A percentile compares a stretch with the other conserved stretches of the same genome.
Evolutionary conservation across 1,139 yeast species (phyloP).

Genomic region (Pichia inconspicua): DNA sequence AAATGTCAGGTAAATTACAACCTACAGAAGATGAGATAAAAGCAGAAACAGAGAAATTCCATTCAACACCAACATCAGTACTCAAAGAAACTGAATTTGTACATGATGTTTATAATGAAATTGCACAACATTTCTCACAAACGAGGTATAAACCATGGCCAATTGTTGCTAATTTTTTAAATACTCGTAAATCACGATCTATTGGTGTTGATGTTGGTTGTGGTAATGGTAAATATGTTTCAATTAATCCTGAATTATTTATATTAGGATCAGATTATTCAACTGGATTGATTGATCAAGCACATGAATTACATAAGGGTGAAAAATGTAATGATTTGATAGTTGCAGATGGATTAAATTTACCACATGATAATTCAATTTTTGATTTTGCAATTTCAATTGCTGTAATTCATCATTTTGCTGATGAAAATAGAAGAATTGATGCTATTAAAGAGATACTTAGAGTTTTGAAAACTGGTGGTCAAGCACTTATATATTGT

Average conservation of each 20-base stretch:
- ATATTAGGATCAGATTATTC: conserved; percentile 84
- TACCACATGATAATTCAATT: conserved; percentile 53
- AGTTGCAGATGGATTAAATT: conserved; percentile 66
- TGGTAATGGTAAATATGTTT: conserved; percentile 90
- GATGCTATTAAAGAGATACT: conserved; percentile 67
- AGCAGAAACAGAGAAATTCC: conserved; percentile 21
- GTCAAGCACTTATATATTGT: conserved; percentile 74
- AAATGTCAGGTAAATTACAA: conserved; percentile 25
- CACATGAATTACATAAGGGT: conserved; percentile 37
- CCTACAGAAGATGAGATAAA: conserved; percentile 24
- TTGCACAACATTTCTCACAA: conserved; percentile 86
- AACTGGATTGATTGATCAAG: conserved; percentile 68
- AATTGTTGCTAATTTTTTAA: conserved; percentile 67
- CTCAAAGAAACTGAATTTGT: conserved; percentile 70
- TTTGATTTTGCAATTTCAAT: conserved; percentile 92
- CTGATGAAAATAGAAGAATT: conserved; percentile 72
- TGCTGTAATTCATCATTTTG: conserved; percentile 93
- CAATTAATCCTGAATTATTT: conserved; percentile 56
- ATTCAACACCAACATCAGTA: conserved; percentile 32
- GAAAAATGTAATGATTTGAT: conserved; percentile 40
- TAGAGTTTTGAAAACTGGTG: conserved; percentile 48
- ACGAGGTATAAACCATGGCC: conserved; percentile 99
- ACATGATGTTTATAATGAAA: conserved; percentile 83
- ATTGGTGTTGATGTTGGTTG: conserved; percentile 77
- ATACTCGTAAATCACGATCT: conserved; percentile 29